Evolutionary conservation across 257 asterid genomes (phyloP).

Genomic region (Cruciata laevipes): DNA sequence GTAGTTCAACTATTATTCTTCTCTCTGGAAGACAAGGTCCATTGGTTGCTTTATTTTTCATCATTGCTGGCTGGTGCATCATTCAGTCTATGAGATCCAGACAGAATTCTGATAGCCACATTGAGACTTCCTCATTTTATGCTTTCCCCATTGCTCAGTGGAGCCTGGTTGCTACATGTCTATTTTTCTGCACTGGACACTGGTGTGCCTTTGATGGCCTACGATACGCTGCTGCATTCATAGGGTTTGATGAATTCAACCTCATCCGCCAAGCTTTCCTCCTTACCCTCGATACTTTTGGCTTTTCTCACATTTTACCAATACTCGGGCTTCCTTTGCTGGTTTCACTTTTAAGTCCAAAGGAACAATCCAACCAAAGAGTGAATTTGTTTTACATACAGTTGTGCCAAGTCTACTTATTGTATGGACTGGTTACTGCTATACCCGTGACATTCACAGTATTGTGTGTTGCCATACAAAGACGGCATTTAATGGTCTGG

Average conservation of each 20-base stretch:
- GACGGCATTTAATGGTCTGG: conserved; percentile 99
- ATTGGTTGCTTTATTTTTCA: conserved; percentile 49
- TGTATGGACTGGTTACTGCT: conserved; percentile 61
- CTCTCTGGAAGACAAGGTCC: conserved; percentile 94
- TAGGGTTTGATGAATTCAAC: conserved; percentile 92
- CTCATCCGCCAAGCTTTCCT: conserved; percentile 83
- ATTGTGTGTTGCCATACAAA: conserved; percentile 73
- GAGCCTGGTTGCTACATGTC: conserved; percentile 74
- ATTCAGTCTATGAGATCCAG: conserved; percentile 40
- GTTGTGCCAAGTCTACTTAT: conserved; percentile 73
- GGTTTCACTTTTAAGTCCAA: conserved; percentile 33
- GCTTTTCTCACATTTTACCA: conserved; percentile 83
- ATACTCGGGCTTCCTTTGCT: conserved; percentile 75
- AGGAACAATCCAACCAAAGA: conserved; percentile 25
- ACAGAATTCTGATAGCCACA: conserved; percentile 26
- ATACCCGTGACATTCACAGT: conserved; percentile 59
- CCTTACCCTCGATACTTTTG: conserved; percentile 77
- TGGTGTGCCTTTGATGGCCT: conserved; percentile 99
- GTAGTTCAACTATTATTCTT: conserved; percentile 71
- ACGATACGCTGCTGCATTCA: conserved; percentile 87
- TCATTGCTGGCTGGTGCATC: conserved; percentile 87
- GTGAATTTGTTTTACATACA: conserved; percentile 33
- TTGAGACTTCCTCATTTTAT: conserved; percentile 41
- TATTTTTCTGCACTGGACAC: conserved; percentile 92
- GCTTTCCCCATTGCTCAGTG: conserved; percentile 72